Base-by-base conservation (phyloP, 2,329 filamentous ascomycete genomes). In the Capronia americana region DNA sequence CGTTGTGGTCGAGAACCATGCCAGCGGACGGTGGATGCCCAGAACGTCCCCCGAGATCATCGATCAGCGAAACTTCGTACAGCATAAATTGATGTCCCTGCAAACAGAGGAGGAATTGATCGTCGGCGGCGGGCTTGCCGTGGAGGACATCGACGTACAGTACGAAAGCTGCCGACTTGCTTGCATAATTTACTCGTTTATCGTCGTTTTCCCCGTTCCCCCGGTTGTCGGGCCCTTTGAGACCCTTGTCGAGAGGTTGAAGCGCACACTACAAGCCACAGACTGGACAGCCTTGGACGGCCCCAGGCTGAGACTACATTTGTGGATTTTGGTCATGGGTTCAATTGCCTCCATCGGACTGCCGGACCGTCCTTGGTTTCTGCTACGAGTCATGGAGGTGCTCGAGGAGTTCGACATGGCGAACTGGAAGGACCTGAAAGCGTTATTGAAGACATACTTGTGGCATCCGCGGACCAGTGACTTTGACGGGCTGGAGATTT, bases 141-240 rank as follows among this genome's bases (percentile, higher is more conserved):
- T 65, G 4, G 68, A 65, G 2, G 73, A 73, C 14, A 44, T 55
- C 34, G 79, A 79, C 57, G 75, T 77, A 56, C 66, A 74, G 11
- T 77, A 67, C 55, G 64, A 66, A 38, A 44, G 46, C 5, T 65
- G 73, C 57, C 77, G 78, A 17, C 70, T 80, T 4, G 74, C 77
- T 1, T 74, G 72, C 4, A 69, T 78, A 5, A 71, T 79, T 7
- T 80, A 77, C 68, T 74, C 75, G 54, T 75, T 79, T 28, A 74
- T 78, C 10, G 75, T 80, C 4, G 69, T 79, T 44, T 78, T 79
- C 65, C 79, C 79, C 6, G 70, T 80, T 0, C 79, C 78, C 2
- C 74, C 74, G 1, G 74, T 77, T 32, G 77, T 75, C 24, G 74
- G 76, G 0, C 78, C 77, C 0, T 74, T 79, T 8, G 63, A 69